Evolutionary conservation across 129 eudicot species (phyloP).

Genomic region (Flaveria ramosissima): DNA sequence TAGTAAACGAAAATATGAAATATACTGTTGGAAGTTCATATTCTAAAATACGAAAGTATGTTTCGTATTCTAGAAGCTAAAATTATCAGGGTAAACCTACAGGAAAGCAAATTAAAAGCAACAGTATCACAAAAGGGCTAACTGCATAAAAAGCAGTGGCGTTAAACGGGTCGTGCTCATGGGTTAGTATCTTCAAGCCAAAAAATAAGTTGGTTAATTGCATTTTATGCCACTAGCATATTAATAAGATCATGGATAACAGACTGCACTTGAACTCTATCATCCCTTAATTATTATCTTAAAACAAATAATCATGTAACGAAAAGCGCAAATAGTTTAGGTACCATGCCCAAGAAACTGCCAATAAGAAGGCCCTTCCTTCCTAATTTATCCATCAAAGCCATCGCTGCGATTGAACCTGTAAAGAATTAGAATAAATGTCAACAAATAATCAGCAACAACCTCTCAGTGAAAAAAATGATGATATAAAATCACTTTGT

Average conservation of each 20-base stretch:
- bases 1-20: background rate
- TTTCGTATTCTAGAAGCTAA: background rate
- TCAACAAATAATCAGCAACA: background rate
- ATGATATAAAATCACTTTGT: background rate
- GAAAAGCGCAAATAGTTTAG: slow-evolving; percentile 10
- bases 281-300: too few species aligned
- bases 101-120: background rate
- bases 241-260: too few species aligned
- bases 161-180: too few species aligned
- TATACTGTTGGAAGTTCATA: background rate
- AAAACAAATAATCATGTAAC: background rate
- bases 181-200: too few species aligned
- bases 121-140: background rate
- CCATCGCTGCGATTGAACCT: slow-evolving; percentile 80
- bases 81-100: background rate
- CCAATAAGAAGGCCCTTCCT: slow-evolving; percentile 79
- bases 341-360: slow-evolving; percentile 87
- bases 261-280: too few species aligned
- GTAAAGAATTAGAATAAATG: background rate
- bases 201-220: too few species aligned
- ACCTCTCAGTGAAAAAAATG: slow-evolving; percentile 8
- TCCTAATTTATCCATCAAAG: slow-evolving; percentile 85
- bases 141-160: background rate
- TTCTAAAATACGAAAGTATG: too few species aligned
- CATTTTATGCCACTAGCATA: too few species aligned